phyloP scores from a whole-genome alignment of 805 yeast species.

The Suhomyces kilbournensis region DNA sequence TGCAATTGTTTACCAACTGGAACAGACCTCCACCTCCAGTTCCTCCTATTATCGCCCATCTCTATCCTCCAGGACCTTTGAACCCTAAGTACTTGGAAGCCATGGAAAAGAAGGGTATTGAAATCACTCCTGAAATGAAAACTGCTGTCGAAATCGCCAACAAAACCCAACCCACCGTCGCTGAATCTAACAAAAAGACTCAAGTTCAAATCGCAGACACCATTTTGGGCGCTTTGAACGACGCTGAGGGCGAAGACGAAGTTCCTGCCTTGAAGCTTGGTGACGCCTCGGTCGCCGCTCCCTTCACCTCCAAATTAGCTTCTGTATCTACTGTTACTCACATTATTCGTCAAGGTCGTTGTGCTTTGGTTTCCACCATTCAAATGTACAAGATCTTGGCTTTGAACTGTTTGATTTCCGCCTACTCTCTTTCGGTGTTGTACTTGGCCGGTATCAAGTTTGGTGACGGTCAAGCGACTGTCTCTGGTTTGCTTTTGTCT shows the following conservation, averaged over 20 bases:
- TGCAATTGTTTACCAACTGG: conserved; percentile 77
- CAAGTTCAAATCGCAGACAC: conserved; percentile 51
- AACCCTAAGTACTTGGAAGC: conserved; percentile 89
- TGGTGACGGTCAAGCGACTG: conserved; percentile 97
- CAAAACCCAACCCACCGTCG: conserved; percentile 19
- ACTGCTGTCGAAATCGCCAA: conserved; percentile 55
- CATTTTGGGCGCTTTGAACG: conserved; percentile 53
- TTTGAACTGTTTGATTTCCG: conserved; percentile 92
- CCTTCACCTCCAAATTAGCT: conserved; percentile 91
- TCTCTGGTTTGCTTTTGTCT: conserved; percentile 86
- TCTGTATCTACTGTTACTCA: conserved; percentile 90
- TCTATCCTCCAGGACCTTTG: conserved; percentile 91
- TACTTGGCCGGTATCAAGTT: conserved; percentile 96
- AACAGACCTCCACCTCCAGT: conserved; percentile 78
- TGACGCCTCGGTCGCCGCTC: conserved; percentile 99
- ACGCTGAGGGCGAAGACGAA: conserved; percentile 67
- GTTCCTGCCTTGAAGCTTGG: conserved; percentile 94
- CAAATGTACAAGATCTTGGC: conserved; percentile 99
- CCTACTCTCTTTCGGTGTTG: conserved; percentile 90
- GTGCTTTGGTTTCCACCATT: conserved; percentile 94
- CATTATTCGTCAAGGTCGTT: conserved; percentile 95
- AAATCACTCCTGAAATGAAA: conserved; percentile 71
- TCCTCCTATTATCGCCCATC: conserved; percentile 85
- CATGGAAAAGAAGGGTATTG: conserved; percentile 78
- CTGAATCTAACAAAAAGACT: conserved; percentile 21